Evolutionary conservation across 805 yeast species (phyloP).

Genomic region (Ogataea thermomethanolica): DNA sequence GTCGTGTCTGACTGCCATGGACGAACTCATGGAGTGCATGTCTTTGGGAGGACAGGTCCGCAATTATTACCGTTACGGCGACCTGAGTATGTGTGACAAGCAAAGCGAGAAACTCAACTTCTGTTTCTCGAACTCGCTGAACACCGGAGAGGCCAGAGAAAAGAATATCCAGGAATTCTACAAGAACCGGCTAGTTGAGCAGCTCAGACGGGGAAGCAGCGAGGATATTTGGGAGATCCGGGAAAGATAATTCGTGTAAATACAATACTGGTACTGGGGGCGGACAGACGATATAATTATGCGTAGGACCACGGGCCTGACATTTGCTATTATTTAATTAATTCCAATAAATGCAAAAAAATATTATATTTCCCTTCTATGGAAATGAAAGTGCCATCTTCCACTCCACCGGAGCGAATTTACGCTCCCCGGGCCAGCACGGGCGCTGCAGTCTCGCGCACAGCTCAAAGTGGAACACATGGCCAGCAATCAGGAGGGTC

Average conservation of each 20-base stretch:
- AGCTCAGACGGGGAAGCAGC: constrained; percentile 65
- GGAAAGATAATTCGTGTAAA: constrained; percentile 4
- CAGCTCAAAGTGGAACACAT: neutral
- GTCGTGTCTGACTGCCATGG: constrained; percentile 81
- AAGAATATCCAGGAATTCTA: constrained; percentile 63
- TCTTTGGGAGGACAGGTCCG: constrained; percentile 89
- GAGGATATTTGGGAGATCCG: constrained; percentile 77
- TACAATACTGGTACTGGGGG: neutral
- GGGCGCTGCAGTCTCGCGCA: neutral
- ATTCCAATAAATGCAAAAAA: neutral
- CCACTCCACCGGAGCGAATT: constrained; percentile 3
- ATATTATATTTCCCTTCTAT: neutral
- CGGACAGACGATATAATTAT: too few relatives aligned
- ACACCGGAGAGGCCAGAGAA: constrained; percentile 49
- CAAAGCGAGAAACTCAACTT: constrained; percentile 77
- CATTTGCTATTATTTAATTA: constrained; percentile 2
- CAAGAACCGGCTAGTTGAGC: constrained; percentile 57
- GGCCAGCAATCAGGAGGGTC: too few relatives aligned
- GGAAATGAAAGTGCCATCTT: constrained; percentile 9
- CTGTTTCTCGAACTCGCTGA: constrained; percentile 60
- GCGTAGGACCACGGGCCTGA: neutral
- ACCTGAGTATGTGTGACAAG: constrained; percentile 63
- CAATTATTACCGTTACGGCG: constrained; percentile 80
- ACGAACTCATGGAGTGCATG: constrained; percentile 80
- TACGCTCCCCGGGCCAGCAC: constrained; percentile 1